phyloP scores from a whole-genome alignment of 768 basidiomycete species.

The Serendipita sp. region DNA sequence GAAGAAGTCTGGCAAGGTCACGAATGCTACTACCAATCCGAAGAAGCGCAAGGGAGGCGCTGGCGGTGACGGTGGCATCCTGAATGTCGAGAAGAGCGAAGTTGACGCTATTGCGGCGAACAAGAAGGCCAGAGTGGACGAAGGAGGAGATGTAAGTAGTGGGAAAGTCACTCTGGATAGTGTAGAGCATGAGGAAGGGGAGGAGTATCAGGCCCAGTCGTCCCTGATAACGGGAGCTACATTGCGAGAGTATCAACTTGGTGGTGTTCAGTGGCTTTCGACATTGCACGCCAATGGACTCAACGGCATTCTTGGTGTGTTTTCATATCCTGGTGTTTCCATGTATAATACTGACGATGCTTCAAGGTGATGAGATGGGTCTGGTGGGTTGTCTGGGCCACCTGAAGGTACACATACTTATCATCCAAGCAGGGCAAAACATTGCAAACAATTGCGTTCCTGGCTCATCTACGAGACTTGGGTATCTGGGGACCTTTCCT shows the following conservation, averaged over 20 bases:
- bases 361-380: slow-evolving; percentile 85
- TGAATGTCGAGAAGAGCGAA: slow-evolving; percentile 9
- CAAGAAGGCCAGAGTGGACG: slow-evolving; percentile 10
- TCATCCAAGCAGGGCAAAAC: slow-evolving; percentile 36
- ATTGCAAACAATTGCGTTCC: slow-evolving; percentile 85
- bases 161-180: neutral
- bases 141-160: slow-evolving; percentile 1
- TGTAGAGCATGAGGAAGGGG: slow-evolving; percentile 22
- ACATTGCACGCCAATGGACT: slow-evolving; percentile 74
- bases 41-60: slow-evolving; percentile 19
- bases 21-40: slow-evolving; percentile 13
- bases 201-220: slow-evolving; percentile 36
- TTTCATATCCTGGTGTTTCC: neutral
- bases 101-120: slow-evolving; percentile 9
- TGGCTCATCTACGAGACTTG: slow-evolving; percentile 73
- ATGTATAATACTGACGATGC: slow-evolving; percentile 17
- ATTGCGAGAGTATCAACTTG: slow-evolving; percentile 81
- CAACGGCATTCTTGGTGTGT: slow-evolving; percentile 56
- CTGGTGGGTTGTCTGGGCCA: slow-evolving; percentile 35
- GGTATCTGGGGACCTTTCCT: slow-evolving; percentile 62
- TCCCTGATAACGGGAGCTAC: slow-evolving; percentile 67
- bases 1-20: slow-evolving; percentile 10
- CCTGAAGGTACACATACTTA: slow-evolving; percentile 3
- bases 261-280: slow-evolving; percentile 92
- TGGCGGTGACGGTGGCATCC: slow-evolving; percentile 11